These are phyloP conservation scores for Sergeia podlipaevii DNA, from an alignment of 208 protist genomes.

Conservation along the genomic window DNA sequence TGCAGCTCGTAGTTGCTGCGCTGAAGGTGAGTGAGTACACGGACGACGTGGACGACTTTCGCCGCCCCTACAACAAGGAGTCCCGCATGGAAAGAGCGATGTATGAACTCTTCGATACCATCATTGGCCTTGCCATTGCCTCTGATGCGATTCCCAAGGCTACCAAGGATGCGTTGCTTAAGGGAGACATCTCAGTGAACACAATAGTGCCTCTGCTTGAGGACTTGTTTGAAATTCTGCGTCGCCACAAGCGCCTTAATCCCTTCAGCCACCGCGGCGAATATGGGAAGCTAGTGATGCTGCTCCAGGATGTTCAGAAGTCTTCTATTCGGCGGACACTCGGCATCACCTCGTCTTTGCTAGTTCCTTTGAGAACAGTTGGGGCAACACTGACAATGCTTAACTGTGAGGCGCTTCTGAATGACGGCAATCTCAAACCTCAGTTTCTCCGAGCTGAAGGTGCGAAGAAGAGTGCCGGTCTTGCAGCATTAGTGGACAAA, in stretches of 20 bases:
- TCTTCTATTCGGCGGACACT: conserved; percentile 43
- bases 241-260: conserved; percentile 97
- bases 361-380: conserved; percentile 89
- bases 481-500: conserved; percentile 45
- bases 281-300: conserved; percentile 97
- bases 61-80: conserved; percentile 43
- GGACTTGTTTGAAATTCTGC: conserved; percentile 93
- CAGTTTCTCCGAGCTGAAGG: conserved; percentile 33
- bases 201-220: conserved; percentile 69
- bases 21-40: conserved; percentile 90
- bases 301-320: conserved; percentile 92
- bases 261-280: conserved; percentile 89
- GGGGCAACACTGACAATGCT: conserved; percentile 43
- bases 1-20: conserved; percentile 82
- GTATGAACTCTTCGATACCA: conserved; percentile 72
- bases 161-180: conserved; percentile 49
- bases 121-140: conserved; percentile 73
- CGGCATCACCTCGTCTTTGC: conserved; percentile 41
- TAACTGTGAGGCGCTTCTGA: conserved; percentile 45
- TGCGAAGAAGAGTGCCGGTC: conserved; percentile 45
- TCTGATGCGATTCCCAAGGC: conserved; percentile 59
- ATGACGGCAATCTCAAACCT: conserved; percentile 62
- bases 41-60: conserved; percentile 83
- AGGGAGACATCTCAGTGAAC: conserved; percentile 25
- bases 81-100: conserved; percentile 54